phyloP scores from a whole-genome alignment of 2,329 filamentous ascomycete species.

The Chrysosphaeria jannelii region DNA sequence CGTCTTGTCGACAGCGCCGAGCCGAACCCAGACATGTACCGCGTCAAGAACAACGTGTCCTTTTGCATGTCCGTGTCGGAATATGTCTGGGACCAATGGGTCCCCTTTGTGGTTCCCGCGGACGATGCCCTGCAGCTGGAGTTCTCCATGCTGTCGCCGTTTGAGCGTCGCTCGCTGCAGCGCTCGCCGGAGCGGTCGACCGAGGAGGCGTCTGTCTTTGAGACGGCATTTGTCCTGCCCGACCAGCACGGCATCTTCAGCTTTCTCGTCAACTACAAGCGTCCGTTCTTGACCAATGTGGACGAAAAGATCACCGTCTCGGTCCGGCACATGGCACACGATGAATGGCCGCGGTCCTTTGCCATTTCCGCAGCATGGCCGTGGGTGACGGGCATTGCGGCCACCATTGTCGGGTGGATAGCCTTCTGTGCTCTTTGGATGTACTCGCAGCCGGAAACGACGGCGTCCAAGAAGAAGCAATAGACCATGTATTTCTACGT shows the following conservation, averaged over 20 bases:
- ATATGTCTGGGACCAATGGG: slow-evolving; percentile 43
- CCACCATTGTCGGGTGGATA: slow-evolving; percentile 60
- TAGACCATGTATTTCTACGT: slow-evolving; percentile 5
- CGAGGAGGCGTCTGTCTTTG: slow-evolving; percentile 41
- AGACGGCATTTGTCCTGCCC: slow-evolving; percentile 48
- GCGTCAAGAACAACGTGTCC: slow-evolving; percentile 81
- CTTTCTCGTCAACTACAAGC: slow-evolving; percentile 91
- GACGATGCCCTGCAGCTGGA: slow-evolving; percentile 68
- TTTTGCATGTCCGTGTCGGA: slow-evolving; percentile 78
- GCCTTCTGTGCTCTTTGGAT: slow-evolving; percentile 72
- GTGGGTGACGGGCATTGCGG: slow-evolving; percentile 69
- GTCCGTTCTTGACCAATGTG: slow-evolving; percentile 63
- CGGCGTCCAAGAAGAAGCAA: slow-evolving; percentile 16
- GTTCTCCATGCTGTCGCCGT: slow-evolving; percentile 95
- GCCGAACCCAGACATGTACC: slow-evolving; percentile 64
- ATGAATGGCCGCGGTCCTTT: slow-evolving; percentile 84
- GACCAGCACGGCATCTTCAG: slow-evolving; percentile 99
- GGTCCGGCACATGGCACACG: slow-evolving; percentile 84
- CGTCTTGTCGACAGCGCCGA: slow-evolving; percentile 26
- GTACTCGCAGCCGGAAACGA: slow-evolving; percentile 23
- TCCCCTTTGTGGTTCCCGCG: slow-evolving; percentile 38
- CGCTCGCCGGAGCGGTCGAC: slow-evolving; percentile 21
- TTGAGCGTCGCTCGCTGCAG: slow-evolving; percentile 54
- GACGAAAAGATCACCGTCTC: slow-evolving; percentile 91
- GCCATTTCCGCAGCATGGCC: slow-evolving; percentile 78